These are phyloP conservation scores for Fusarium sp. DNA, from an alignment of 2,329 filamentous ascomycete species.

Conservation along the genomic window DNA sequence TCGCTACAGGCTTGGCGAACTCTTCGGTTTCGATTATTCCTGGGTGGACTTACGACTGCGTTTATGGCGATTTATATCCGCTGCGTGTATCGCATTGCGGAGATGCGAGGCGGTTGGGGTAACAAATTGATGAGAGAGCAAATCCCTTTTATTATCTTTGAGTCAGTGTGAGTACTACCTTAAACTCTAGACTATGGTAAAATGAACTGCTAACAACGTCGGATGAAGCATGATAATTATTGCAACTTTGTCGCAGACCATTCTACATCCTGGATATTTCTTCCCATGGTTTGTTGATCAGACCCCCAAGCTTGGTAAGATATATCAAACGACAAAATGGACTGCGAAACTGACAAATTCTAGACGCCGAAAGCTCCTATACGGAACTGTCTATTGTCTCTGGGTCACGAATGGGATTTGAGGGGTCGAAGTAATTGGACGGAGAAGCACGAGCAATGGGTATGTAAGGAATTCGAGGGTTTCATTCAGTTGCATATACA, in stretches of 20 bases:
- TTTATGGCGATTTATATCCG: slow-evolving; percentile 14
- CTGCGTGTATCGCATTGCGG: slow-evolving; percentile 14
- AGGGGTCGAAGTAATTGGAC: neutral
- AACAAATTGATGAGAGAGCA: slow-evolving; percentile 2
- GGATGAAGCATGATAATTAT: neutral
- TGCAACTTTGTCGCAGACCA: neutral
- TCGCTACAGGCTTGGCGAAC: neutral
- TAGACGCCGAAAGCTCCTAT: neutral
- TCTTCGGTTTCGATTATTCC: neutral
- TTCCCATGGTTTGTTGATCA: neutral
- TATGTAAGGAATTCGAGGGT: accelerated
- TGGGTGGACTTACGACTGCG: neutral
- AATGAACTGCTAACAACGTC: accelerated
- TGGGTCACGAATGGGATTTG: neutral
- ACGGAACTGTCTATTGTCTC: neutral
- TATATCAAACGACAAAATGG: accelerated
- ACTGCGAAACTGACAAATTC: accelerated
- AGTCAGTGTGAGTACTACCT: neutral
- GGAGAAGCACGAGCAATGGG: accelerated
- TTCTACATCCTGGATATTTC: neutral
- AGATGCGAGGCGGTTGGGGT: slow-evolving; percentile 6
- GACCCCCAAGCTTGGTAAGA: neutral
- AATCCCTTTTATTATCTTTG: slow-evolving; percentile 1
- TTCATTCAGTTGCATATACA: accelerated
- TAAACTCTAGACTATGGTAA: accelerated